Conservation (phyloP, 2,329 filamentous ascomycete genomes). For the Paramyrothecium sp. region DNA sequence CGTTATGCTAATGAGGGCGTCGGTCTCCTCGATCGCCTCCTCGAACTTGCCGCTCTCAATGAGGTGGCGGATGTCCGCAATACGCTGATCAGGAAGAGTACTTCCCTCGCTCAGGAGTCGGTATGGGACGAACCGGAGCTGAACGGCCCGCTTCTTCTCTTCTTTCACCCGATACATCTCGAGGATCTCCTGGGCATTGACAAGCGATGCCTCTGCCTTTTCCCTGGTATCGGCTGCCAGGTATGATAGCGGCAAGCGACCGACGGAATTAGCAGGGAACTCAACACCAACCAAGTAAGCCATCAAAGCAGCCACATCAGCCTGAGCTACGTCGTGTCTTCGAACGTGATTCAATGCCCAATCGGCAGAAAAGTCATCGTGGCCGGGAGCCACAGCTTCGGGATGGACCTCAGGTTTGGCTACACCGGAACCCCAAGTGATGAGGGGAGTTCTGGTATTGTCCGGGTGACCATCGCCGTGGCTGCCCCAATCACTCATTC, state of each 20-base stretch:
- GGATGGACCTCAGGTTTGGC: conserved; percentile 65
- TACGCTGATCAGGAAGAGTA: conserved; percentile 63
- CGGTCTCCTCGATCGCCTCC: conserved; percentile 76
- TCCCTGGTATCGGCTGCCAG: conserved; percentile 68
- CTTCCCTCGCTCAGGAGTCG: conserved; percentile 63
- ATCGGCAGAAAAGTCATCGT: conserved; percentile 88
- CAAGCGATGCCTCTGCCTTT: conserved; percentile 81
- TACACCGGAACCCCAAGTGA: conserved; percentile 91
- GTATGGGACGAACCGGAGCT: conserved; percentile 78
- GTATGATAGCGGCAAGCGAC: conserved; percentile 83
- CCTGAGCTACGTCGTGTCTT: conserved; percentile 89
- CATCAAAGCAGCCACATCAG: conserved; percentile 94
- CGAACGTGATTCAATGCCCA: conserved; percentile 81
- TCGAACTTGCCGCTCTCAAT: conserved; percentile 68
- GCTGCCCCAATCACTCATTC: conserved; percentile 99
- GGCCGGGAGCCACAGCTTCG: conserved; percentile 66
- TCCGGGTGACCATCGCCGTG: conserved; percentile 97
- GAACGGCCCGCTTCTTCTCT: conserved; percentile 70
- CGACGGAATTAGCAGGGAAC: conserved; percentile 95
- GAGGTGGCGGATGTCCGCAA: conserved; percentile 64
- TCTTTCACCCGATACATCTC: conserved; percentile 98
- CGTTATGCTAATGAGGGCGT: conserved; percentile 71
- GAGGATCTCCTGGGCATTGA: conserved; percentile 82
- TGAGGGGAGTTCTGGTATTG: conserved; percentile 90
- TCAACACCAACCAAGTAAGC: conserved; percentile 83